phyloP scores from a whole-genome alignment of 495 filamentous ascomycete species.

The Jackrogersella multiformis region DNA sequence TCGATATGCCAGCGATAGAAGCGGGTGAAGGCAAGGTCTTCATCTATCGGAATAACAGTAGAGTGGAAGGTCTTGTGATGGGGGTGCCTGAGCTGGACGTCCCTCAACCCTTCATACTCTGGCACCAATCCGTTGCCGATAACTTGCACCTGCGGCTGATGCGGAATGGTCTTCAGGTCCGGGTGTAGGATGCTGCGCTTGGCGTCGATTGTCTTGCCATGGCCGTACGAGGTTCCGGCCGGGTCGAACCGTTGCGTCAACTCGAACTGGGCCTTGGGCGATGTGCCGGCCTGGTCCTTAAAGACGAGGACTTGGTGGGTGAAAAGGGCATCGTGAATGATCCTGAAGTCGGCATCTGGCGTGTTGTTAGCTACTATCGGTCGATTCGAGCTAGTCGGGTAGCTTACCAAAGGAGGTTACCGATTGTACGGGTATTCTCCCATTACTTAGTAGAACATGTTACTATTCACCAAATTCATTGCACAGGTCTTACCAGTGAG shows the following conservation, averaged over 20 bases:
- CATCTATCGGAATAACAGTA: constrained; percentile 65
- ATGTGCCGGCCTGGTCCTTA: constrained; percentile 69
- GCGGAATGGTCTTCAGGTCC: constrained; percentile 79
- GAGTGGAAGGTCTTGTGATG: constrained; percentile 80
- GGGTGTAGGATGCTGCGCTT: constrained; percentile 77
- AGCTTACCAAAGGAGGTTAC: constrained; percentile 64
- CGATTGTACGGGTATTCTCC: constrained; percentile 64
- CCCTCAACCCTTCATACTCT: constrained; percentile 71
- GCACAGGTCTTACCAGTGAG: constrained; percentile 60
- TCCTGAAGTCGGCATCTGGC: constrained; percentile 66
- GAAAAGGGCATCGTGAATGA: constrained; percentile 69
- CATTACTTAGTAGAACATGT: constrained; percentile 31
- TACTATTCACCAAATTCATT: constrained; percentile 21
- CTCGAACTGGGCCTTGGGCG: constrained; percentile 74
- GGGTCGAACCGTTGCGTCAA: constrained; percentile 77
- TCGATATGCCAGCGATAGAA: constrained; percentile 86
- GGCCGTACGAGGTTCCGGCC: constrained; percentile 69
- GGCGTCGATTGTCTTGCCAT: constrained; percentile 73
- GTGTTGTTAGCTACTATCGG: not conserved
- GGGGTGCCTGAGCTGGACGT: constrained; percentile 74
- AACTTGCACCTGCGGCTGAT: constrained; percentile 81
- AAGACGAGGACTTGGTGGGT: constrained; percentile 71
- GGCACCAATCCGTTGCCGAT: constrained; percentile 76
- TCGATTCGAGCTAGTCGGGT: not conserved
- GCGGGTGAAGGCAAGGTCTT: constrained; percentile 72